phyloP scores from a whole-genome alignment of 208 protist genomes.

The Trypanosoma brucei region DNA sequence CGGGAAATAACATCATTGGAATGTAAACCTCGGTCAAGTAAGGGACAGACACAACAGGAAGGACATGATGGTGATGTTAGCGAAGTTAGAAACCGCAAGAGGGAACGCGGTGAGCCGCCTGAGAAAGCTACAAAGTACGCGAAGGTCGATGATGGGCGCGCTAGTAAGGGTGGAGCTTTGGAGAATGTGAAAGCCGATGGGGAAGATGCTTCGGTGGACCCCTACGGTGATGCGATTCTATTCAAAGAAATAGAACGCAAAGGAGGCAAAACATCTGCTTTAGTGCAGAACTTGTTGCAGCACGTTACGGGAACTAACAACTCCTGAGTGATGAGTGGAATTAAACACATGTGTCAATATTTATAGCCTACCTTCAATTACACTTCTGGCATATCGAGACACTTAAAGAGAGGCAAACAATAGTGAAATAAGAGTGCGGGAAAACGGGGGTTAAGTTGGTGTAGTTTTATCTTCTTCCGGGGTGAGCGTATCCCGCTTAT shows the following conservation, averaged over 20 bases:
- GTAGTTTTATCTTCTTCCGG: too few relatives aligned
- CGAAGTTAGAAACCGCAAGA: conserved; percentile 3
- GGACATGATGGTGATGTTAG: neutral
- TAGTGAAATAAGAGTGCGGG: too few relatives aligned
- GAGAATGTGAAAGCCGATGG: neutral
- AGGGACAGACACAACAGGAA: neutral
- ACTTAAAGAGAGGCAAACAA: too few relatives aligned
- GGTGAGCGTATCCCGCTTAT: too few relatives aligned
- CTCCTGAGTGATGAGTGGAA: neutral
- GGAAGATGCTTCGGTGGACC: conserved; percentile 9
- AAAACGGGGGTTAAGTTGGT: too few relatives aligned
- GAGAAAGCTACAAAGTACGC: neutral
- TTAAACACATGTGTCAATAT: neutral
- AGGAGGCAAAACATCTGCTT: conserved; percentile 3
- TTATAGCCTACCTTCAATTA: neutral
- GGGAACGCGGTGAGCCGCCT: neutral
- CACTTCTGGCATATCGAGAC: too few relatives aligned
- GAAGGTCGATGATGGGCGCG: too few relatives aligned
- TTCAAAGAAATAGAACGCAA: conserved; percentile 14
- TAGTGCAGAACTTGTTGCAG: conserved; percentile 18
- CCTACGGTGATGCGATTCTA: conserved; percentile 22
- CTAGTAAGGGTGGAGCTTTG: neutral
- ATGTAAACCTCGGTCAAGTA: conserved; percentile 4
- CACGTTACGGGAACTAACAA: conserved; percentile 14
- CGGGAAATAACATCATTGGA: conserved; percentile 68